Conservation (phyloP, 371 early-diverging fungal species). For the Actinomortierella wolfii region DNA sequence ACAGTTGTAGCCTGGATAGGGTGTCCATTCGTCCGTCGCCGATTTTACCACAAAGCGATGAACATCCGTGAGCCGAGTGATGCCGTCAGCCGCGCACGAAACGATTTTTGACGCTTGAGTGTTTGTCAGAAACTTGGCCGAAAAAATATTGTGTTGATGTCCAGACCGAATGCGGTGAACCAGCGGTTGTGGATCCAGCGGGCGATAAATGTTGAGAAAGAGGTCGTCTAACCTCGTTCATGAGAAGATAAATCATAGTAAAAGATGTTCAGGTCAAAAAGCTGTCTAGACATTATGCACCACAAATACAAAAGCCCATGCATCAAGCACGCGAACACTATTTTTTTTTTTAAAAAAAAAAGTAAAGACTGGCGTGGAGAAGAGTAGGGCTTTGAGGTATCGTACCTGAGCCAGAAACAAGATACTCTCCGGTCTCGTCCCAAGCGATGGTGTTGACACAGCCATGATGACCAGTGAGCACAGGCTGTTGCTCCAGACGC, state of each 20-base stretch:
- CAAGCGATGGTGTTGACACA: conserved; percentile 73
- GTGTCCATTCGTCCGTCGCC: conserved; percentile 14
- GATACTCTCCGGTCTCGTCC: conserved; percentile 38
- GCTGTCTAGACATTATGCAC: not conserved
- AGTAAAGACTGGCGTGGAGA: not conserved
- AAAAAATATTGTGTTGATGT: conserved; percentile 79
- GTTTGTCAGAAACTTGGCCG: conserved; percentile 70
- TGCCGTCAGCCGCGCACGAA: conserved; percentile 72
- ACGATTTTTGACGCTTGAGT: conserved; percentile 66
- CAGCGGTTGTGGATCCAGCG: conserved; percentile 24
- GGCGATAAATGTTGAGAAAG: conserved; percentile 30
- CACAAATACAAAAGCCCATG: not conserved
- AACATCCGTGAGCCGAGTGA: conserved; percentile 70
- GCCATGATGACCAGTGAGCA: conserved; percentile 67
- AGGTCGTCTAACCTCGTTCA: conserved; percentile 19
- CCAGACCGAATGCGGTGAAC: conserved; percentile 48
- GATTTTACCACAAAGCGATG: conserved; percentile 21
- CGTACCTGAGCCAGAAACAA: conserved; percentile 47
- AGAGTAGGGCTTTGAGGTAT: not conserved
- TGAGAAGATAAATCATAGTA: not conserved
- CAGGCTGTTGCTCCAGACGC: conserved; percentile 23
- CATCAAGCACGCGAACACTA: too few relatives aligned
- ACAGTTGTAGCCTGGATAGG: conserved; percentile 32
- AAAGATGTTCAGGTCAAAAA: not conserved
- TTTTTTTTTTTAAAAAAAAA: too few relatives aligned